These are phyloP conservation scores for Pseudonectria buxi DNA, from an alignment of 2,329 filamentous ascomycete genomes.

Conservation along the genomic window DNA sequence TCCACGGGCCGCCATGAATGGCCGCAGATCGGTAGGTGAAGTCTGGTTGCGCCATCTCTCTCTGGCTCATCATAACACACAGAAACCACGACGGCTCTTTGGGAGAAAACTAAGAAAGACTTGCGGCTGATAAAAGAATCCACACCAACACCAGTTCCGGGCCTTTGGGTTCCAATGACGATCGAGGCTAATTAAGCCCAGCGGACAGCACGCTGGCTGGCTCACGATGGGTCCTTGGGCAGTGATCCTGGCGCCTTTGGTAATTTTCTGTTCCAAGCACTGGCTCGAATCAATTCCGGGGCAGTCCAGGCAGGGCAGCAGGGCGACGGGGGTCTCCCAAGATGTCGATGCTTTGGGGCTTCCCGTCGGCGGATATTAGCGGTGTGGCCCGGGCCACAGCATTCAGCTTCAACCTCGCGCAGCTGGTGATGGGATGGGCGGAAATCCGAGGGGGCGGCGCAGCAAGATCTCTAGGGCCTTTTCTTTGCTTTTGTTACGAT, in stretches of 20 bases:
- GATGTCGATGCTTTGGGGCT: constrained; percentile 20
- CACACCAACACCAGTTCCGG: constrained; percentile 20
- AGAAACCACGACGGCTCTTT: constrained; percentile 18
- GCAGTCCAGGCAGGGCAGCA: too few species aligned
- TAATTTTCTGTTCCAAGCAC: constrained; percentile 18
- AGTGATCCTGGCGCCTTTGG: constrained; percentile 19
- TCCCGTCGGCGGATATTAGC: constrained; percentile 21
- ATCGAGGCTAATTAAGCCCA: constrained; percentile 19
- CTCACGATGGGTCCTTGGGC: constrained; percentile 25
- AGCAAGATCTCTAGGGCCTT: too few species aligned
- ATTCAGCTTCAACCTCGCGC: constrained; percentile 13
- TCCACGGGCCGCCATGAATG: constrained; percentile 44
- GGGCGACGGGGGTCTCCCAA: constrained; percentile 23
- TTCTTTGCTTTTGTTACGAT: constrained; percentile 11
- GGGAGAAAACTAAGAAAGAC: constrained; percentile 18
- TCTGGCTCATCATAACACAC: constrained; percentile 28
- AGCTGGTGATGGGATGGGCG: neutral
- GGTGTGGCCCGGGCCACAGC: constrained; percentile 23
- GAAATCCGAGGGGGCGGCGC: too few species aligned
- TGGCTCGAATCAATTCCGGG: constrained; percentile 20
- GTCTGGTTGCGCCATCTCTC: constrained; percentile 41
- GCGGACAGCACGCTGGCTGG: constrained; percentile 22
- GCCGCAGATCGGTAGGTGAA: constrained; percentile 41
- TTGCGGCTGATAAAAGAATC: constrained; percentile 24
- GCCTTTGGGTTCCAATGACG: constrained; percentile 20